These are phyloP conservation scores for Ophiocordyceps camponoti-floridani DNA, from an alignment of 2,329 filamentous ascomycete species.

Conservation along the genomic window DNA sequence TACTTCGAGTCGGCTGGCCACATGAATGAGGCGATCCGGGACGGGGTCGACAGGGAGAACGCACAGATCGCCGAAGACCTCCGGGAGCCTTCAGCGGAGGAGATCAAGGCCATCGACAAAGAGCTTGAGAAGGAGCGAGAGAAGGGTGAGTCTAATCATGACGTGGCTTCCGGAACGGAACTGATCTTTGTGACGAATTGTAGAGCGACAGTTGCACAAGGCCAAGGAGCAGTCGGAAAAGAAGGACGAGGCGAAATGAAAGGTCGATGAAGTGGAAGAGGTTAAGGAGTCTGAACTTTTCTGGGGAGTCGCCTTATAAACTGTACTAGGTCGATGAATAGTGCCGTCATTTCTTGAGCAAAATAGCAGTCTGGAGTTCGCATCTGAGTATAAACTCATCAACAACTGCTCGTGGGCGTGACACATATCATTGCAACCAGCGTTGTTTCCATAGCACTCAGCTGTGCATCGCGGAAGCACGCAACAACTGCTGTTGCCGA, in stretches of 20 bases:
- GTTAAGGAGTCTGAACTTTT: no score
- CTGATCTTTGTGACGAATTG: not conserved
- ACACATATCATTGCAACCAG: no score
- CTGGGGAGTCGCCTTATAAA: no score
- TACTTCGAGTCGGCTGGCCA: not conserved
- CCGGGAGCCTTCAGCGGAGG: not conserved
- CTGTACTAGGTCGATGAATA: no score
- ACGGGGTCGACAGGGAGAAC: not conserved
- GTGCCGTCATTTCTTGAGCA: no score
- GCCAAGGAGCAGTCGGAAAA: not conserved
- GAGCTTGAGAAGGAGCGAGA: not conserved
- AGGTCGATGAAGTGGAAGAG: no score
- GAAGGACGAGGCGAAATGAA: not conserved
- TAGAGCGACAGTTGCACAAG: not conserved
- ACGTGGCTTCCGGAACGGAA: not conserved
- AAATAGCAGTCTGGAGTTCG: no score
- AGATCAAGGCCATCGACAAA: not conserved
- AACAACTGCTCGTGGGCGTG: no score
- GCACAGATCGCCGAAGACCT: not conserved
- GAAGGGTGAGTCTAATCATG: not conserved
- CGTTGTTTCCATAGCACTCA: no score
- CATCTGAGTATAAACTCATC: no score
- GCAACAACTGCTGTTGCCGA: no score
- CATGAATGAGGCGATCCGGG: not conserved
- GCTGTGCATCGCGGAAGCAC: no score